Conservation (phyloP, 352 stramenopile genomes). For the Phytophthora boehmeriae region DNA sequence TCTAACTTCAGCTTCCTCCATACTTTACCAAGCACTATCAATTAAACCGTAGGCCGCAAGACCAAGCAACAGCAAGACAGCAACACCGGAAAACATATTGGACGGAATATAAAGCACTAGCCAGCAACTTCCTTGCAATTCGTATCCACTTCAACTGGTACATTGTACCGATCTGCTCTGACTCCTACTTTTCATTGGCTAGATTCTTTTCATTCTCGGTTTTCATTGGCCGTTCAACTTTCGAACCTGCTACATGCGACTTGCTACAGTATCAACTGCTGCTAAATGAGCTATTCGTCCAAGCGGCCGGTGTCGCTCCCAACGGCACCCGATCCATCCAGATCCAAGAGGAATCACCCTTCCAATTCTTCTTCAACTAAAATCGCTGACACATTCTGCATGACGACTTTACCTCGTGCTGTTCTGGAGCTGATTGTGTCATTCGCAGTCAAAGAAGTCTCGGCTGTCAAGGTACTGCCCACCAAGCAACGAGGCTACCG, state of each 20-base stretch:
- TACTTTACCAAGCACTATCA: too few relatives aligned
- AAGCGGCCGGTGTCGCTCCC: conserved; percentile 15
- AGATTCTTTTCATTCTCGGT: conserved; percentile 9
- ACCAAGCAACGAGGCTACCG: conserved; percentile 52
- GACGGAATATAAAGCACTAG: too few relatives aligned
- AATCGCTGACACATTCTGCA: conserved; percentile 10
- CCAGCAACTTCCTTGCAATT: too few relatives aligned
- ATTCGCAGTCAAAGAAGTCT: conserved; percentile 58
- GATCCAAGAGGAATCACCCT: conserved; percentile 12
- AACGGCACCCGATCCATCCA: conserved; percentile 2
- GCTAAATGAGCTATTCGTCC: conserved; percentile 29
- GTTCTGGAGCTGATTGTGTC: conserved; percentile 62
- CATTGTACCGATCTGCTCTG: too few relatives aligned
- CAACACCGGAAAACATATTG: conserved; percentile 1
- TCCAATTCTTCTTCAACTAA: background rate
- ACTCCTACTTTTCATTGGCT: conserved; percentile 11
- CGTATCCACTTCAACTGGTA: too few relatives aligned
- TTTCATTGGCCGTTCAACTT: background rate
- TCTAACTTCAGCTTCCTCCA: conserved; percentile 8
- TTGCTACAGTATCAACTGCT: conserved; percentile 10
- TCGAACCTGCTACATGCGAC: conserved; percentile 3
- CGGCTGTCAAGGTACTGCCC: conserved; percentile 48
- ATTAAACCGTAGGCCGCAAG: conserved; percentile 1
- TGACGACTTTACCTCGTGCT: conserved; percentile 46
- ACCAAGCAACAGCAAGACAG: conserved; percentile 5